Evolutionary conservation across 768 basidiomycete genomes (phyloP).

Genomic region (Serendipita sp.): DNA sequence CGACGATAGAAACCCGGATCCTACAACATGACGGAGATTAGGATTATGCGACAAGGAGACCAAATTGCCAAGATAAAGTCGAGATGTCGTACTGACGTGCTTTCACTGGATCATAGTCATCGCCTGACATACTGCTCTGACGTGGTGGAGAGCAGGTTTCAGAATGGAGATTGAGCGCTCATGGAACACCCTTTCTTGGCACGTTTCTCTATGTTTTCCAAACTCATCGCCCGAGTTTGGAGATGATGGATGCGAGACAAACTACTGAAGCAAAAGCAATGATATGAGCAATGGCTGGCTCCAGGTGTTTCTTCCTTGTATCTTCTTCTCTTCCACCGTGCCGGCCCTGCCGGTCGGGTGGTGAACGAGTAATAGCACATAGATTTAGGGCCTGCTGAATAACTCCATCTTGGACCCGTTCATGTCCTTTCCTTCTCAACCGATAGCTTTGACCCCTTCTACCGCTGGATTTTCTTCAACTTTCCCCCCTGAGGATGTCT

Average conservation of each 20-base stretch:
- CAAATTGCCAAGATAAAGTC: background rate
- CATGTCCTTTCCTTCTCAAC: slow-evolving; percentile 1
- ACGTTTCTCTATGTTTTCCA: too few species aligned
- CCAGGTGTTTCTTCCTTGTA: too few species aligned
- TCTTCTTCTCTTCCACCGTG: too few species aligned
- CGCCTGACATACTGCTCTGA: background rate
- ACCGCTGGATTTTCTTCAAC: slow-evolving; percentile 1
- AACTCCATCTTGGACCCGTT: background rate
- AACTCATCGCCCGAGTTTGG: too few species aligned
- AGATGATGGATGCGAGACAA: too few species aligned
- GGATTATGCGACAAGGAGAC: background rate
- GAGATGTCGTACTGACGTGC: background rate
- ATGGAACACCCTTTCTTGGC: too few species aligned
- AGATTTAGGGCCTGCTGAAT: too few species aligned
- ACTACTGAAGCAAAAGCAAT: too few species aligned
- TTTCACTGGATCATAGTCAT: background rate
- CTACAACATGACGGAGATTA: background rate
- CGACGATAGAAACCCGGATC: slow-evolving; percentile 60
- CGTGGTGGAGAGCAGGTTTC: background rate
- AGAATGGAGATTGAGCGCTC: background rate
- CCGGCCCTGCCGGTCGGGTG: too few species aligned
- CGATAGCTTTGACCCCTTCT: slow-evolving; percentile 3
- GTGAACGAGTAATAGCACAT: too few species aligned
- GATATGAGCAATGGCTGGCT: too few species aligned
- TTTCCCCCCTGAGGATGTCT: background rate